Conservation (phyloP, 2,329 filamentous ascomycete species). For the Sporothrix pallida region DNA sequence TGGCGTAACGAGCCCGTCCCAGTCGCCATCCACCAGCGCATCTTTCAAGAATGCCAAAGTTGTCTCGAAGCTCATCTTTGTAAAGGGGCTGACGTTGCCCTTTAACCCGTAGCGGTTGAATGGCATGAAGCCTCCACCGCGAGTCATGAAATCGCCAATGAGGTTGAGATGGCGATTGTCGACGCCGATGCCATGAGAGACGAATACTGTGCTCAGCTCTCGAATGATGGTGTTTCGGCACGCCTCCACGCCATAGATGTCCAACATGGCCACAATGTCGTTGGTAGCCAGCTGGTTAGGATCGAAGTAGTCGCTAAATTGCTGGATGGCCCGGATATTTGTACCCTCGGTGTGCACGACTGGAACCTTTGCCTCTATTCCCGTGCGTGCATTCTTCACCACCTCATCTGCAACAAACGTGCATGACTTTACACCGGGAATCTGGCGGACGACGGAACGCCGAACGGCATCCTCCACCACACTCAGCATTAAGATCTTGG, state of each 20-base stretch:
- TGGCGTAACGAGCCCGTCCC: slow-evolving; percentile 84
- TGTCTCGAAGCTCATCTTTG: slow-evolving; percentile 99
- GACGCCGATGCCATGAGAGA: slow-evolving; percentile 87
- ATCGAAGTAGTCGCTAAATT: slow-evolving; percentile 83
- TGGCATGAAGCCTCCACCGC: slow-evolving; percentile 83
- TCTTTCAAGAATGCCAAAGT: slow-evolving; percentile 93
- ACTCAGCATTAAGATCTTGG: slow-evolving; percentile 92
- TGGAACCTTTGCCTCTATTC: slow-evolving; percentile 56
- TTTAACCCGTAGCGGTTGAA: slow-evolving; percentile 91
- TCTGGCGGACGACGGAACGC: slow-evolving; percentile 84
- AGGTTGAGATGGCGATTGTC: slow-evolving; percentile 92
- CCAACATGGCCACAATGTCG: slow-evolving; percentile 84
- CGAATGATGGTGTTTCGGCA: slow-evolving; percentile 84
- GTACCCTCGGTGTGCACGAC: slow-evolving; percentile 81
- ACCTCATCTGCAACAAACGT: slow-evolving; percentile 68
- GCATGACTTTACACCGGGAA: slow-evolving; percentile 76
- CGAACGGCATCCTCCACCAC: slow-evolving; percentile 82
- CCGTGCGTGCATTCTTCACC: slow-evolving; percentile 53
- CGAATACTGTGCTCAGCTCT: slow-evolving; percentile 86
- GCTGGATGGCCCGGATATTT: slow-evolving; percentile 89
- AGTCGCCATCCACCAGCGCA: slow-evolving; percentile 86
- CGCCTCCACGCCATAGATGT: slow-evolving; percentile 90
- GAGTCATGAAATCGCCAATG: slow-evolving; percentile 98
- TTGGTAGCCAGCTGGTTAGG: slow-evolving; percentile 88
- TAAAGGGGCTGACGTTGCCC: slow-evolving; percentile 85